Evolutionary conservation across 1,139 yeast species (phyloP).

Genomic region (Diutina pseudorugosa): DNA sequence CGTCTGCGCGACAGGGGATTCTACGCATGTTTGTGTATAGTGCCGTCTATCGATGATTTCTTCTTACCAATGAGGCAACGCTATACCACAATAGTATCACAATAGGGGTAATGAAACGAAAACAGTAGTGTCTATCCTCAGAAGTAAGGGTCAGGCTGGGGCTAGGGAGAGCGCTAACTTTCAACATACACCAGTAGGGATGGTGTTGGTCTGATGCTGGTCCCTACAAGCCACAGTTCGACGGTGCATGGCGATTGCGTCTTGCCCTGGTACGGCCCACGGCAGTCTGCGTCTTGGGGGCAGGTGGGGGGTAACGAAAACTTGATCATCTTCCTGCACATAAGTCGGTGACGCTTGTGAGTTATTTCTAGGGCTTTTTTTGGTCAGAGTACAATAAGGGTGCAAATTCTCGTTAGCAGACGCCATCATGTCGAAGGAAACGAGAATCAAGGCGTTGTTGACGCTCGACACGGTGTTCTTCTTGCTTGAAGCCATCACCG

Average conservation of each 20-base stretch:
- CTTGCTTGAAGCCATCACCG: conserved; percentile 72
- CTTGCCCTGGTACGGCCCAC: neutral
- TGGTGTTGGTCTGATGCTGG: too few species aligned
- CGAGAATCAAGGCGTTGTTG: conserved; percentile 62
- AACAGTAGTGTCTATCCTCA: too few species aligned
- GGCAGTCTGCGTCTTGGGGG: neutral
- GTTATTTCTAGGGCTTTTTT: neutral
- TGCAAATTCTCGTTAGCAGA: neutral
- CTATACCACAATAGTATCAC: too few species aligned
- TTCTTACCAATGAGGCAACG: too few species aligned
- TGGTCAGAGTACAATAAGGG: neutral
- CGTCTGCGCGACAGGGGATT: too few species aligned
- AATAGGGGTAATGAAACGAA: too few species aligned
- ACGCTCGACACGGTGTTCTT: conserved; percentile 74
- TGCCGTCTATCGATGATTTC: too few species aligned
- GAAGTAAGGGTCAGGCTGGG: too few species aligned
- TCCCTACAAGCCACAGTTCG: too few species aligned
- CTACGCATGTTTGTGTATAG: too few species aligned
- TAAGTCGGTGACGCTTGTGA: neutral
- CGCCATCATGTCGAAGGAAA: conserved; percentile 44
- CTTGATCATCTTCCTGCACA: neutral
- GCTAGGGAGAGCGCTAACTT: too few species aligned
- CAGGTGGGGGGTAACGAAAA: neutral
- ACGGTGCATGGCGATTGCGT: neutral
- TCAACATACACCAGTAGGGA: too few species aligned